phyloP scores from a whole-genome alignment of 2,329 filamentous ascomycete genomes.

The Apiospora arundinis region DNA sequence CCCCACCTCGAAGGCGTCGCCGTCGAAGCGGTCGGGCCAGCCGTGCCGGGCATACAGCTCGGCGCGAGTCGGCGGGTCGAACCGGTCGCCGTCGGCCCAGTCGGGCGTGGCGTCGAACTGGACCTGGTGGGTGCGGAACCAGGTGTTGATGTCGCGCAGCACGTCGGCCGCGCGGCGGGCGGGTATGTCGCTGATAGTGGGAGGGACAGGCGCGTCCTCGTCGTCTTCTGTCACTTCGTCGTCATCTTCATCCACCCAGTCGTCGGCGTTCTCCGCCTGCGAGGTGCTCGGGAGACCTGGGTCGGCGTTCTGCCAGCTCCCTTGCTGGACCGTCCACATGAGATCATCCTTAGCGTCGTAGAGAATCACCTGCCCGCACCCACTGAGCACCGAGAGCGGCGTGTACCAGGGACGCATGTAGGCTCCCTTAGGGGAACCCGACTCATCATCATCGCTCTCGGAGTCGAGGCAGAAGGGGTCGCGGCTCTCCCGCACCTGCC shows the following conservation, averaged over 20 bases:
- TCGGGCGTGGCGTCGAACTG: background rate
- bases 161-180: background rate
- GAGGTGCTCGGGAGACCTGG: background rate
- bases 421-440: background rate
- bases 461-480: background rate
- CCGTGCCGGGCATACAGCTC: background rate
- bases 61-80: background rate
- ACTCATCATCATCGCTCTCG: background rate
- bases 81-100: background rate
- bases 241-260: no score
- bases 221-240: background rate
- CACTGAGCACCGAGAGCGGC: background rate
- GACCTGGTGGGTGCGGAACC: background rate
- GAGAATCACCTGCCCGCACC: background rate
- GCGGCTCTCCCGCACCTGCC: background rate
- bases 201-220: background rate
- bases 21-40: background rate
- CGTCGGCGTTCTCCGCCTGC: no score
- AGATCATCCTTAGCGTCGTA: background rate
- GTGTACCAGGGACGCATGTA: conserved; percentile 7
- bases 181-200: background rate
- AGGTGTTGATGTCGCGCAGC: background rate
- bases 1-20: background rate
- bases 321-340: background rate
- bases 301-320: background rate